Base-by-base conservation (phyloP, 2,329 filamentous ascomycete genomes). In the Pseudogymnoascus sp. region DNA sequence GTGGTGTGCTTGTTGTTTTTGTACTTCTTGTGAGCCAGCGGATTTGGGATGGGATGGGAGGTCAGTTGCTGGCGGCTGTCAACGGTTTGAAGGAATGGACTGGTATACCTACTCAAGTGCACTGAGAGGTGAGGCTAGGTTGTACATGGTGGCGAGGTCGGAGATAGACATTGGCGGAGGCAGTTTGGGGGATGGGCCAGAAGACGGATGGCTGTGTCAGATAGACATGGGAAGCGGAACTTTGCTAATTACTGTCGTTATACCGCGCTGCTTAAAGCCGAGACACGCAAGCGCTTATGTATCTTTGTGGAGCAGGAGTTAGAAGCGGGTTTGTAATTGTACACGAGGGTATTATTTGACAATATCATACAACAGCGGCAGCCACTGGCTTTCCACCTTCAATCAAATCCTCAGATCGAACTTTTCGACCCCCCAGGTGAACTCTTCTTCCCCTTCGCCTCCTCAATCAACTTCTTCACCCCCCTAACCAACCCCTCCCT, bases 1-100 rank as follows among this genome's bases (percentile, higher is more conserved):
- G 84, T 96, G 69, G 97, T 95, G 77, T 96, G 96, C 73, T 77
- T 97, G 70, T 77, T 96, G 77, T 84, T 97, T 71, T 84, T 93
- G 71, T 96, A 87, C 75, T 89, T 95, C 72, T 78, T 86, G 73
- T 95, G 76, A 81, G 63, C 62, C 69, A 59, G 40, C 62, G 40
- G 59, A 64, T 60, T 49, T 31, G 25, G n/a, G 25, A 53, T 11
- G 25, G 8, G 18, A 53, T 16, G n/a, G 25, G 25, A 25, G 12
- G 46, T 53, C 46, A 53, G 46, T 53, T 53, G 46, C 46, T 53
- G 46, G 46, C 46, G 46, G 46, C 46, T 53, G 46, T 53, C 43
- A 31, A 31, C 6, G 8, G 25, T 31, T 53, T 53, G 46, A 53
- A 31, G n/a, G 23, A 6, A 18, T 31, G 46, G 25, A 8, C n/a